Evolutionary conservation across 129 eudicot species (phyloP), one percentile per base, ranked within the genome.

Genomic region (Flaveria linearis): DNA sequence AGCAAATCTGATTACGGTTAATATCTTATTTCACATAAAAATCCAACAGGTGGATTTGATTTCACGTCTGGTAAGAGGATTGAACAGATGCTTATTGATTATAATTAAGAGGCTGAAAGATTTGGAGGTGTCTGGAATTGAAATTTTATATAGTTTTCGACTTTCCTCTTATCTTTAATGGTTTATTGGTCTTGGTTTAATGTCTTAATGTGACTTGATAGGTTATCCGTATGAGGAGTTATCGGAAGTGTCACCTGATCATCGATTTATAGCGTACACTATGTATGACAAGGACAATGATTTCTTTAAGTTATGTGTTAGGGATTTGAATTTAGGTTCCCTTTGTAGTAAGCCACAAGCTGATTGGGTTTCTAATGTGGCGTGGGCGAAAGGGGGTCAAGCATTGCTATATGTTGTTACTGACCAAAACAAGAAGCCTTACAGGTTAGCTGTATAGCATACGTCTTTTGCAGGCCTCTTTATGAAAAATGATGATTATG

Each of bases 191-290:
- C 6, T 57, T 25, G 16, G 43, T 15, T 18, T 56, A 55, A 69
- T 47, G 16, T n/a, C 13, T 56, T 23, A 16, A 15, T 28, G 0
- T 74, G 17, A 42, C 61, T 52, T 57, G 30, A 16, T 80, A 94
- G 98, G 98, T 73, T 91, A 87, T 82, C 87, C 93, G 5, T 94
- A 88, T 72, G 98, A 94, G 78, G 98, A 91, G 77, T 41, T 88
- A 77, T 94, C 97, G 14, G 98, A 91, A 83, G 88, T 93, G 41
- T 93, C 98, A 11, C 98, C 98, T n/a, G 97, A 87, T 84, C 98
- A 93, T 76, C 88, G 91, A 10, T 88, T 57, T 82, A 85, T 93
- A 80, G n/a, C n/a, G n/a, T n/a, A n/a, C n/a, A n/a, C n/a, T n/a
- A n/a, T n/a, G n/a, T n/a, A n/a, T n/a, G n/a, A n/a, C n/a, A n/a